Conservation (phyloP, 2,329 filamentous ascomycete genomes). For the Claviceps monticola region DNA sequence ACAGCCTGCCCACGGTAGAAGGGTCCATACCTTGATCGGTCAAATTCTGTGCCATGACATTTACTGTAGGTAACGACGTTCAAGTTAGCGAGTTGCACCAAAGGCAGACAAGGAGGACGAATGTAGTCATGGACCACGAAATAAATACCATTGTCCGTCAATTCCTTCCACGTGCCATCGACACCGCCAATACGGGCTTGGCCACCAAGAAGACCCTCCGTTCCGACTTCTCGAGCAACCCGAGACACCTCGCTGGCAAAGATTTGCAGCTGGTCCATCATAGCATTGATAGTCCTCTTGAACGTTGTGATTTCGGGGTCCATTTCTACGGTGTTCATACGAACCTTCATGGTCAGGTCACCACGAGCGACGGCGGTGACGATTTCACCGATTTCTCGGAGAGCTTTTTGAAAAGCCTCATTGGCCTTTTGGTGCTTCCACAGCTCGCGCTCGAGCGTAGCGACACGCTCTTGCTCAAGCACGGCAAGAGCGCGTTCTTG, state of each 20-base stretch:
- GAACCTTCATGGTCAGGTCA: slow-evolving; percentile 91
- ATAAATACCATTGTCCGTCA: slow-evolving; percentile 65
- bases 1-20: background rate
- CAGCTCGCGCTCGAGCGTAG: slow-evolving; percentile 79
- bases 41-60: slow-evolving; percentile 72
- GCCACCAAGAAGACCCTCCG: slow-evolving; percentile 83
- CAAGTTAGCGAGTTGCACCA: slow-evolving; percentile 9
- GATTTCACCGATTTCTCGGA: slow-evolving; percentile 93
- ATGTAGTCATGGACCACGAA: background rate
- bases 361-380: slow-evolving; percentile 91
- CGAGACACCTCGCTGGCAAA: slow-evolving; percentile 95
- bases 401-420: slow-evolving; percentile 92
- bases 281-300: slow-evolving; percentile 95
- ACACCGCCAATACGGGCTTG: slow-evolving; percentile 90
- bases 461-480: slow-evolving; percentile 77
- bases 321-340: slow-evolving; percentile 92
- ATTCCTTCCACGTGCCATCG: slow-evolving; percentile 92
- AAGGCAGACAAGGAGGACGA: background rate
- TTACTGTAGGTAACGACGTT: slow-evolving; percentile 35
- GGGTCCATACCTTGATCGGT: slow-evolving; percentile 53
- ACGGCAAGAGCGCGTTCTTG: slow-evolving; percentile 71
- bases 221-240: slow-evolving; percentile 89
- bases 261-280: slow-evolving; percentile 96
- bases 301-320: slow-evolving; percentile 96
- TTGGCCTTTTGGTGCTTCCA: slow-evolving; percentile 98